These are phyloP conservation scores for Huiozyma sinensis DNA, from an alignment of 805 yeast genomes.

Conservation along the genomic window DNA sequence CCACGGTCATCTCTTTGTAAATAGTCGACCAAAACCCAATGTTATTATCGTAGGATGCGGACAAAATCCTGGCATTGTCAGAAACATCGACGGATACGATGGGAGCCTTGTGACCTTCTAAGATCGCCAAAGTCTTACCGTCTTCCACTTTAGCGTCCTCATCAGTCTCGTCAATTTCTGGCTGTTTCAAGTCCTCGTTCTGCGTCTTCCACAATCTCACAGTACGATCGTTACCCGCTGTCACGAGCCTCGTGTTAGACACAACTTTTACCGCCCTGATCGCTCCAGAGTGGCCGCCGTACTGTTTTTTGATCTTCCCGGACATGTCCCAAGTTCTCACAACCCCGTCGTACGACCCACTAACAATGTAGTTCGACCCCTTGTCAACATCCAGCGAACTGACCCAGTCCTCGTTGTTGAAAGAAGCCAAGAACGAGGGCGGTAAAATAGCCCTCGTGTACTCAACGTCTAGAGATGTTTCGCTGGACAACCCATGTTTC, in stretches of 20 bases:
- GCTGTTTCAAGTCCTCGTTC: constrained; percentile 22
- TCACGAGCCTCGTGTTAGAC: constrained; percentile 60
- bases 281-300: constrained; percentile 82
- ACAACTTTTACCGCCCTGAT: constrained; percentile 76
- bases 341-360: constrained; percentile 92
- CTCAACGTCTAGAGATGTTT: constrained; percentile 68
- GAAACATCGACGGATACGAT: constrained; percentile 68
- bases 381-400: constrained; percentile 45
- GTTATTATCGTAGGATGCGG: constrained; percentile 74
- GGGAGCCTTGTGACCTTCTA: constrained; percentile 85
- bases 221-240: constrained; percentile 84
- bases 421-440: constrained; percentile 83
- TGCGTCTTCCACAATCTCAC: constrained; percentile 79
- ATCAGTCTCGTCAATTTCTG: constrained; percentile 26
- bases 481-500: constrained; percentile 69
- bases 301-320: constrained; percentile 71
- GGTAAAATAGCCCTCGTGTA: constrained; percentile 90
- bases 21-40: constrained; percentile 85
- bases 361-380: constrained; percentile 42
- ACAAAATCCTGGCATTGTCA: constrained; percentile 48
- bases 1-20: constrained; percentile 69
- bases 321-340: constrained; percentile 80
- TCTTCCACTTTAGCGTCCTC: constrained; percentile 43
- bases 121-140: constrained; percentile 71
- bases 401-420: constrained; percentile 91